Evolutionary conservation across 2,329 filamentous ascomycete genomes (phyloP), one percentile per base, ranked within the genome.

Genomic region (Colletotrichum orbiculare): DNA sequence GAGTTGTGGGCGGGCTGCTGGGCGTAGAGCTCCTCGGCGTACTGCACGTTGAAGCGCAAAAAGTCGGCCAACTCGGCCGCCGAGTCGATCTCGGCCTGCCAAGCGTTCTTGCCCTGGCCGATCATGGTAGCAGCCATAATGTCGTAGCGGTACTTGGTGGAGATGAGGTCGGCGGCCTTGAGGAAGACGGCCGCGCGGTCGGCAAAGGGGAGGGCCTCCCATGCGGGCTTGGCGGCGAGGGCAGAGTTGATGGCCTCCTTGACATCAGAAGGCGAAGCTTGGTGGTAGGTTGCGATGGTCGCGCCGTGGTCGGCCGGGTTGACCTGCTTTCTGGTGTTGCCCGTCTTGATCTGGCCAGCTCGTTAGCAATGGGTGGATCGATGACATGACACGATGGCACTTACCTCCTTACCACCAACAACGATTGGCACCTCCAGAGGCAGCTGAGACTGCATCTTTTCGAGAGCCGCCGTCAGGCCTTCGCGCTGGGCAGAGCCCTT

Each of bases 41-140:
- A 97, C 77, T 94, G 89, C 57, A 97, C 95, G 75, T 96, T 96
- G 83, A 97, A 97, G 75, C 94, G 89, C 76, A 98, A 83, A 80
- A 98, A 98, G 77, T 99, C 95, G 71, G 88, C 91, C 71, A 97
- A 81, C 84, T 99, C 96, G 8, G 95, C 95, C 15, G 95, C 95
- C 43, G 94, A 87, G 78, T 98, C 95, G 69, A 98, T 98, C 85
- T 99, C 95, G n/a, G 96, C 95, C 80, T 99, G 95, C 94, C 94
- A 98, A 52, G 93, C 93, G 77, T 97, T 98, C 87, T 98, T 98
- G 73, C 96, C 95, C 81, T 99, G 95, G 67, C 95, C 96, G 38
- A 97, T 84, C 88, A 98, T 97, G 12, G 96, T 97, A 48, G 93
- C 89, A 8, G 96, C 95, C 92, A 98, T 97, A 72, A 99, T 88